Evolutionary conservation across 2,329 filamentous ascomycete genomes (phyloP).

Genomic region (Fusarium oligoseptatum): DNA sequence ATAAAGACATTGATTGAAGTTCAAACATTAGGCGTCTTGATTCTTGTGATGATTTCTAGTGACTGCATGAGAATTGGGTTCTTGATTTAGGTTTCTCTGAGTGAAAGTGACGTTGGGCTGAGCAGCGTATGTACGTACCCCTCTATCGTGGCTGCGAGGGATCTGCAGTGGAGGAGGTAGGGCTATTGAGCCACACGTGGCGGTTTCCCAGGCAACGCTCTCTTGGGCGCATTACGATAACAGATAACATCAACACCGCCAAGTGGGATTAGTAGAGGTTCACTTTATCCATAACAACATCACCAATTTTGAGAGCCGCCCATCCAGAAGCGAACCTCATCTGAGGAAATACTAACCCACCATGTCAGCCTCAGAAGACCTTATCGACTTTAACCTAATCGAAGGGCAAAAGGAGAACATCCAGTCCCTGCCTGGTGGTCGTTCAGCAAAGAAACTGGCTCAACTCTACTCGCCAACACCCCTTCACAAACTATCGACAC

Average conservation of each 20-base stretch:
- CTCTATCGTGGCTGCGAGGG: neutral
- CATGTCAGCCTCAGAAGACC: constrained; percentile 66
- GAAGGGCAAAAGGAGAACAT: constrained; percentile 99
- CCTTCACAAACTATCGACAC: constrained; percentile 69
- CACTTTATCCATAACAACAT: constrained; percentile 26
- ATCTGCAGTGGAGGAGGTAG: neutral
- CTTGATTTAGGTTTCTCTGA: neutral
- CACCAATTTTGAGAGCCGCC: constrained; percentile 27
- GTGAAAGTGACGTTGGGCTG: neutral
- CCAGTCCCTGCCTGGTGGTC: constrained; percentile 86
- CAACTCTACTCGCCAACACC: constrained; percentile 80
- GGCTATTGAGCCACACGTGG: constrained; percentile 30
- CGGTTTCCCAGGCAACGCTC: constrained; percentile 45
- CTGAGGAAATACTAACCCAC: constrained; percentile 45
- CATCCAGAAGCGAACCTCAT: constrained; percentile 23
- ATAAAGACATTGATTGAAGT: constrained; percentile 40
- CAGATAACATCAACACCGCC: constrained; percentile 40
- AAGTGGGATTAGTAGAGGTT: neutral
- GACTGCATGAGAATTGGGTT: neutral
- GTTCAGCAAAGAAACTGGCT: constrained; percentile 90
- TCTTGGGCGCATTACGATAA: constrained; percentile 26
- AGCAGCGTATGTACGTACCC: neutral
- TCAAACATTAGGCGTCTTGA: constrained; percentile 5
- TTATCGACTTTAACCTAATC: constrained; percentile 89
- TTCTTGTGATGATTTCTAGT: neutral